Percentiles rank a stretch among this genome's conserved stretches.
Conservation (phyloP, 805 yeast genomes). For the Candida stauntonica region DNA sequence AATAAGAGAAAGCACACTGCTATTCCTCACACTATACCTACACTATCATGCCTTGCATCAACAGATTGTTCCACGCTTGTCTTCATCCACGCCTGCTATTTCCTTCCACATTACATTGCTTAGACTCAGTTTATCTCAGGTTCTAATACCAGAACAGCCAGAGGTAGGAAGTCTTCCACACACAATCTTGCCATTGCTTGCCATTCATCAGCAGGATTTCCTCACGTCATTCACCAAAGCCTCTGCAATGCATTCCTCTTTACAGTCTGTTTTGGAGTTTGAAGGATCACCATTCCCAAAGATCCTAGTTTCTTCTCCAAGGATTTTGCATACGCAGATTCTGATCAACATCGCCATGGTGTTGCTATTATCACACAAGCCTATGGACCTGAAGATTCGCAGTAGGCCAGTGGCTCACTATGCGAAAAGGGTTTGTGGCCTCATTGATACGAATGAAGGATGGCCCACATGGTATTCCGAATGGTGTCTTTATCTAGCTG, state of each 20-base stretch:
- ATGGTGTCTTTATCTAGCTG: constrained; percentile 19
- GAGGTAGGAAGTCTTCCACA: constrained; percentile 2
- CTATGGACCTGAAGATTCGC: constrained; percentile 12
- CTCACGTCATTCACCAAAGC: constrained; percentile 6
- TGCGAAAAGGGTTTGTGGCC: constrained; percentile 20
- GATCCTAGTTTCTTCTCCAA: constrained; percentile 5
- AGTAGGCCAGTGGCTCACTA: constrained; percentile 20
- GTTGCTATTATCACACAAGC: constrained; percentile 10
- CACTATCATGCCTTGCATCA: constrained; percentile 7
- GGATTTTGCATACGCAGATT: constrained; percentile 4
- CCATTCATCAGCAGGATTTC: constrained; percentile 10
- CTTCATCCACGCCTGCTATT: constrained; percentile 1
- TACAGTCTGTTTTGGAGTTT: background rate
- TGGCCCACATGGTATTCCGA: constrained; percentile 13
- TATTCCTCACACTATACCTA: constrained; percentile 10
- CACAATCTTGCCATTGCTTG: constrained; percentile 8
- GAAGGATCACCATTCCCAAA: constrained; percentile 11
- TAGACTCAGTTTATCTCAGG: constrained; percentile 7
- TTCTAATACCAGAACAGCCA: constrained; percentile 2
- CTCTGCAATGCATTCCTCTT: background rate
- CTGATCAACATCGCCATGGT: constrained; percentile 12
- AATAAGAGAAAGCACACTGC: constrained; percentile 2
- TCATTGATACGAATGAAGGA: constrained; percentile 5
- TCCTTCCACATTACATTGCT: constrained; percentile 11
- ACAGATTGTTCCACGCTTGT: constrained; percentile 1